A percentile compares a stretch with the other conserved stretches of the same genome.
Evolutionary conservation across 352 stramenopile genomes (phyloP).

Genomic region (Globisporangium carolinianum): DNA sequence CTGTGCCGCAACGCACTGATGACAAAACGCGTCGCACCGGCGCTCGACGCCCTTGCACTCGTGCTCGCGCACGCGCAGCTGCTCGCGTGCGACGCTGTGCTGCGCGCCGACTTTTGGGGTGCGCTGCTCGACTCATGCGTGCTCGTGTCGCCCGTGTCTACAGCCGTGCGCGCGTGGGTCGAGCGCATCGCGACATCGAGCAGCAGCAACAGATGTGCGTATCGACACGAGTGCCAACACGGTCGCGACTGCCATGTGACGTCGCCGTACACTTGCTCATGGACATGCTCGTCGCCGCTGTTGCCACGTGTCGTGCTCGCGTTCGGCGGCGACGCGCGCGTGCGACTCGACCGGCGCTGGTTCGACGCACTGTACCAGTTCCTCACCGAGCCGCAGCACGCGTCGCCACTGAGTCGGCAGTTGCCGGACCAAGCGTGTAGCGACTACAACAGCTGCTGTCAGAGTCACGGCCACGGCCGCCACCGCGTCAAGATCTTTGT

Average conservation of each 20-base stretch:
- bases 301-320: background rate
- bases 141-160: background rate
- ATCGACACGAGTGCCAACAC: no score
- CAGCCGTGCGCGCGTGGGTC: background rate
- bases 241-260: no score
- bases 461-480: background rate
- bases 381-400: background rate
- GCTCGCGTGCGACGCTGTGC: background rate
- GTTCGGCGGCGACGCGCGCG: background rate
- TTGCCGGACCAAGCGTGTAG: background rate
- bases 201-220: background rate
- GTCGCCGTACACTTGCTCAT: no score
- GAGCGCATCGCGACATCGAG: background rate
- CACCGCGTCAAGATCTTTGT: background rate
- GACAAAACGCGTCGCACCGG: background rate
- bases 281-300: background rate
- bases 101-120: background rate
- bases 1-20: background rate
- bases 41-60: background rate
- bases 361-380: conserved; percentile 2
- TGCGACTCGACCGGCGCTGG: background rate
- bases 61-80: background rate
- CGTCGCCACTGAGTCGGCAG: background rate
- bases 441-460: background rate
- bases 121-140: background rate